phyloP scores from a whole-genome alignment of 2,329 filamentous ascomycete species.

The Colletotrichum lentis region DNA sequence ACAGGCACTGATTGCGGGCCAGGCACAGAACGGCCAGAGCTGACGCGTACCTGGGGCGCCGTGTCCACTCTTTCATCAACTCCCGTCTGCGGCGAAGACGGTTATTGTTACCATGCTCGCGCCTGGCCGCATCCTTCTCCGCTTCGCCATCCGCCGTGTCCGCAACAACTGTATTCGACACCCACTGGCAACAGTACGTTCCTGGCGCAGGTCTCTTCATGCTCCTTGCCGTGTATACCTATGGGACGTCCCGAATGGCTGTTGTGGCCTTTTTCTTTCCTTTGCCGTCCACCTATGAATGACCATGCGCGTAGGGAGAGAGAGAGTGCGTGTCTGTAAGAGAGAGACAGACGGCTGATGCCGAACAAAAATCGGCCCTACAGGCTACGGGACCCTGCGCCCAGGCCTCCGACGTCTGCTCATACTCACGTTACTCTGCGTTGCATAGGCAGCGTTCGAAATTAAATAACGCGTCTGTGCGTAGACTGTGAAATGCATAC shows the following conservation, averaged over 20 bases:
- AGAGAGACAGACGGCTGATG: background rate
- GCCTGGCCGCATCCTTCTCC: background rate
- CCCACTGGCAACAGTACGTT: background rate
- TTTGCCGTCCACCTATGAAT: background rate
- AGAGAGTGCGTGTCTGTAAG: background rate
- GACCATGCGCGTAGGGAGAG: no score
- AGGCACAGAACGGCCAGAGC: background rate
- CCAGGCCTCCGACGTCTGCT: constrained; percentile 8
- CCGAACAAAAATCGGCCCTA: constrained; percentile 29
- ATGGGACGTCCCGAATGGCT: background rate
- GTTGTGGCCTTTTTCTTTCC: background rate
- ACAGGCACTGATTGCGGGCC: background rate
- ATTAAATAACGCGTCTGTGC: no score
- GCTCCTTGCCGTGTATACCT: no score
- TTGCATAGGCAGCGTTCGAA: no score
- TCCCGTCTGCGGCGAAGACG: constrained; percentile 13
- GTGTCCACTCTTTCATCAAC: background rate
- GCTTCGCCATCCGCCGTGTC: background rate
- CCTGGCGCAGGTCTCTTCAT: background rate
- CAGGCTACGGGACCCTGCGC: constrained; percentile 16
- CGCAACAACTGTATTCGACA: background rate
- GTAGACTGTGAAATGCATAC: no score
- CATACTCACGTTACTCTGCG: background rate
- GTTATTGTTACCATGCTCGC: constrained; percentile 5
- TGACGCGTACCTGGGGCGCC: background rate